phyloP scores from a whole-genome alignment of 1,284 basidiomycete genomes.

The Cutaneotrichosporon sp. region DNA sequence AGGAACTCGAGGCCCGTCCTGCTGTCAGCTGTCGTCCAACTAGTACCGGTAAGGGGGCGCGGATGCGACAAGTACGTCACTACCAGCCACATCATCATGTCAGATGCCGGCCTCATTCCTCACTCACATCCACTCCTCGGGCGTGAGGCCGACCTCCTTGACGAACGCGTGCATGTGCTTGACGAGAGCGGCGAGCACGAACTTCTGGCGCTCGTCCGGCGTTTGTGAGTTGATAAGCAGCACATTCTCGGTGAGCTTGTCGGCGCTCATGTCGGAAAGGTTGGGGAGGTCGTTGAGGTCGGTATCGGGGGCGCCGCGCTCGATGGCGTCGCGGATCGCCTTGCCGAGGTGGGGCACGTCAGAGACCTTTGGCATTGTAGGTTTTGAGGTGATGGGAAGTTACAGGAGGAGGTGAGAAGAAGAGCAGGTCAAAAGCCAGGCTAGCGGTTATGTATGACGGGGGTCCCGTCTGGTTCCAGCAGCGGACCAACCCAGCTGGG shows the following conservation, averaged over 20 bases:
- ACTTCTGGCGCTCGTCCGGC: slow-evolving; percentile 52
- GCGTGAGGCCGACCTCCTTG: slow-evolving; percentile 66
- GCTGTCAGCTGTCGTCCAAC: not conserved
- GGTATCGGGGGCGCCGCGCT: slow-evolving; percentile 20
- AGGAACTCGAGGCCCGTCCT: slow-evolving; percentile 65
- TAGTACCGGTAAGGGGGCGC: too few relatives aligned
- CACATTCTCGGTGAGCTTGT: slow-evolving; percentile 58
- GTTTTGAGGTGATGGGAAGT: not conserved
- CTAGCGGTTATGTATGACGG: too few relatives aligned
- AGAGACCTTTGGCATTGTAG: slow-evolving; percentile 16
- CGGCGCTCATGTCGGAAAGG: slow-evolving; percentile 46
- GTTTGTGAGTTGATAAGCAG: slow-evolving; percentile 53
- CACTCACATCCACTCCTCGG: slow-evolving; percentile 72
- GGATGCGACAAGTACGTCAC: too few relatives aligned
- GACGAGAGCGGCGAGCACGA: slow-evolving; percentile 54
- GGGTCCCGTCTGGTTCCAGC: too few relatives aligned
- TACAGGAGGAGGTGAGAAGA: not conserved
- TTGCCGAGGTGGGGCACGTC: slow-evolving; percentile 22
- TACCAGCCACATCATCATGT: too few relatives aligned
- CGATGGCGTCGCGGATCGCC: slow-evolving; percentile 19
- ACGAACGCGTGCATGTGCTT: slow-evolving; percentile 67
- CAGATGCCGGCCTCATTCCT: too few relatives aligned
- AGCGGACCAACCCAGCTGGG: too few relatives aligned
- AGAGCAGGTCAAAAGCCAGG: too few relatives aligned
- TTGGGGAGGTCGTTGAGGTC: slow-evolving; percentile 52